Evolutionary conservation across 768 basidiomycete species (phyloP).

Genomic region (Rhodotorula graminis): DNA sequence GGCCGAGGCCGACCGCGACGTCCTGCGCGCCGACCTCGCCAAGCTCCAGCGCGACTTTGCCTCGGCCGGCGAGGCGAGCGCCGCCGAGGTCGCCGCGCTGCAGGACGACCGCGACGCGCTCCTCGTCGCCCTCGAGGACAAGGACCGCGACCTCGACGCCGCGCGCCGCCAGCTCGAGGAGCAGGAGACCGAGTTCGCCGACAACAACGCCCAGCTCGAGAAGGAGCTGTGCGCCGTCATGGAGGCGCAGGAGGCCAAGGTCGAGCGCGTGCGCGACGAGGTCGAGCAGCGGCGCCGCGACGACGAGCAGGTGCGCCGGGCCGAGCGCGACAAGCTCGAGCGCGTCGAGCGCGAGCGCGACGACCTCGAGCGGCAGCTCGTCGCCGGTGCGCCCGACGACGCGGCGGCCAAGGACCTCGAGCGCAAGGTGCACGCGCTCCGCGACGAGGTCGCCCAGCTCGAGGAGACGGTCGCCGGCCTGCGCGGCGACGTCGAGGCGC

Average conservation of each 20-base stretch:
- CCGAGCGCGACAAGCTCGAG: conserved; percentile 7
- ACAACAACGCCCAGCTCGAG: conserved; percentile 41
- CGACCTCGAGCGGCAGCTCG: conserved; percentile 16
- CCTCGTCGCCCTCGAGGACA: conserved; percentile 32
- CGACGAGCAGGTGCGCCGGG: neutral
- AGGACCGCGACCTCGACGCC: conserved; percentile 36
- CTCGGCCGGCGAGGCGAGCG: conserved; percentile 8
- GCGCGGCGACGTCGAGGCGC: conserved; percentile 6
- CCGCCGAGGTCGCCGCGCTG: neutral
- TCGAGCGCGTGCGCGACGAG: conserved; percentile 21
- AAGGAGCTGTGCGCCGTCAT: conserved; percentile 40
- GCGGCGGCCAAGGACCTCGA: neutral
- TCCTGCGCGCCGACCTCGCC: conserved; percentile 15
- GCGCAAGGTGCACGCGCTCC: conserved; percentile 7
- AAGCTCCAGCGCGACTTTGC: conserved; percentile 19
- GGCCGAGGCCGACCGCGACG: conserved; percentile 6
- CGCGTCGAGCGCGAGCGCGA: conserved; percentile 18
- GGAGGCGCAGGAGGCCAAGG: conserved; percentile 40
- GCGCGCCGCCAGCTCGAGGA: conserved; percentile 21
- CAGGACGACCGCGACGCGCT: conserved; percentile 24
- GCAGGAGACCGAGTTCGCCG: conserved; percentile 40
- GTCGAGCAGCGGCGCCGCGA: conserved; percentile 6
- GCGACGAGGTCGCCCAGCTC: conserved; percentile 9
- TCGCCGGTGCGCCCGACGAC: neutral
- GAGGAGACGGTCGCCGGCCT: conserved; percentile 3